Evolutionary conservation across 768 basidiomycete species (phyloP).

Genomic region (Trametes cingulata): DNA sequence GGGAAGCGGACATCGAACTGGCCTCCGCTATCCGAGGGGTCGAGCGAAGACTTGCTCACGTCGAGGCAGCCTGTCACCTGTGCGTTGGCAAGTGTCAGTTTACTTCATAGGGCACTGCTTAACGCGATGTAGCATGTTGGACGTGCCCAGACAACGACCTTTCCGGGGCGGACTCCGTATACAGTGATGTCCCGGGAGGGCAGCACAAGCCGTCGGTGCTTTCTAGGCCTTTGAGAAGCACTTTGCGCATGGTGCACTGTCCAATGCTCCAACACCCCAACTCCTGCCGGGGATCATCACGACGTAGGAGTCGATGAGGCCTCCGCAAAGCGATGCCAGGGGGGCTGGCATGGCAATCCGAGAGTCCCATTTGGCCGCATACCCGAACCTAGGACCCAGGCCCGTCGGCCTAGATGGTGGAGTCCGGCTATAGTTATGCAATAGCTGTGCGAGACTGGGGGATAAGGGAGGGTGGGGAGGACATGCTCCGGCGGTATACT

Average conservation of each 20-base stretch:
- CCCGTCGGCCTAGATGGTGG: too few species aligned
- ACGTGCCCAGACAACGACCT: background rate
- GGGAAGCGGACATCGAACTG: conserved; percentile 54
- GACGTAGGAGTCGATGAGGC: too few species aligned
- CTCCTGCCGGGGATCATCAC: background rate
- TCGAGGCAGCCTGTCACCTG: conserved; percentile 46
- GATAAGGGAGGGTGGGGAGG: background rate
- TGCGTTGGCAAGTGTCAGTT: background rate
- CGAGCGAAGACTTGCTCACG: conserved; percentile 33
- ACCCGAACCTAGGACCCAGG: too few species aligned
- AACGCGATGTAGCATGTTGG: background rate
- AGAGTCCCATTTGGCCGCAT: too few species aligned
- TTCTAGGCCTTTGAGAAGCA: background rate
- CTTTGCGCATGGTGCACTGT: background rate
- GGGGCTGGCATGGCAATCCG: too few species aligned
- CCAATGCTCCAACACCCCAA: conserved; percentile 3
- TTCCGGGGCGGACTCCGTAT: conserved; percentile 2
- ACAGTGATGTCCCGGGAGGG: background rate
- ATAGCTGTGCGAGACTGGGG: too few species aligned
- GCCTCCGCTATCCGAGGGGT: conserved; percentile 43
- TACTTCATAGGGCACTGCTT: background rate
- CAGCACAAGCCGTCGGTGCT: background rate
- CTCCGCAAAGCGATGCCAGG: too few species aligned
- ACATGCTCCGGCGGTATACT: background rate
- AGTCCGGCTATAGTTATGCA: too few species aligned